A percentile compares a stretch with the other conserved stretches of the same genome.
These are phyloP conservation scores for Hysterangium stoloniferum DNA, from an alignment of 768 basidiomycete genomes.

Conservation along the genomic window DNA sequence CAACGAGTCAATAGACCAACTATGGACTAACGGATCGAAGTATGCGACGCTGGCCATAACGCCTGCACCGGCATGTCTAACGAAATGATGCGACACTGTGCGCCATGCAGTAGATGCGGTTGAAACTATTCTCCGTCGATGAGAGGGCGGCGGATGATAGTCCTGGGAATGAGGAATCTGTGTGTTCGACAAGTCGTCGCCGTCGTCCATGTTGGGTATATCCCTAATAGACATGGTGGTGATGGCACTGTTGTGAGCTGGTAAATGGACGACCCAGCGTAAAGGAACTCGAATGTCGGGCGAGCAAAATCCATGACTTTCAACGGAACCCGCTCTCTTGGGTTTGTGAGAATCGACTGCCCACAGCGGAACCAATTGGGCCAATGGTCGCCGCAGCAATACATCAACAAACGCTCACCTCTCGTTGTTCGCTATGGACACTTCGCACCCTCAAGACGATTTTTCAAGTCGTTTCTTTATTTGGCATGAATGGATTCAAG, in stretches of 20 bases:
- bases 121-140: not conserved
- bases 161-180: not conserved
- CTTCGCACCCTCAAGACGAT: conserved; percentile 71
- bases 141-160: not conserved
- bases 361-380: not conserved
- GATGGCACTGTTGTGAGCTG: not conserved
- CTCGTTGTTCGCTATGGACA: conserved; percentile 36
- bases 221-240: conserved; percentile 4
- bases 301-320: not conserved
- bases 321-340: conserved; percentile 1
- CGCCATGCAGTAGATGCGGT: conserved; percentile 5
- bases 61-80: conserved; percentile 73
- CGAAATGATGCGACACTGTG: conserved; percentile 34
- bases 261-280: conserved; percentile 11
- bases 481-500: conserved; percentile 89
- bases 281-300: conserved; percentile 9
- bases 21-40: conserved; percentile 67
- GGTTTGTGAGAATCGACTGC: not conserved
- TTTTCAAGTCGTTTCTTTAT: conserved; percentile 80
- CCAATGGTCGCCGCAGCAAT: not conserved
- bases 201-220: not conserved
- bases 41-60: conserved; percentile 84
- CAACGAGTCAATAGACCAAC: not conserved
- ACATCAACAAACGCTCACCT: not conserved
- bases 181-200: not conserved